Evolutionary conservation across 768 basidiomycete species (phyloP).

Genomic region (Hemileccinum rubropunctum): DNA sequence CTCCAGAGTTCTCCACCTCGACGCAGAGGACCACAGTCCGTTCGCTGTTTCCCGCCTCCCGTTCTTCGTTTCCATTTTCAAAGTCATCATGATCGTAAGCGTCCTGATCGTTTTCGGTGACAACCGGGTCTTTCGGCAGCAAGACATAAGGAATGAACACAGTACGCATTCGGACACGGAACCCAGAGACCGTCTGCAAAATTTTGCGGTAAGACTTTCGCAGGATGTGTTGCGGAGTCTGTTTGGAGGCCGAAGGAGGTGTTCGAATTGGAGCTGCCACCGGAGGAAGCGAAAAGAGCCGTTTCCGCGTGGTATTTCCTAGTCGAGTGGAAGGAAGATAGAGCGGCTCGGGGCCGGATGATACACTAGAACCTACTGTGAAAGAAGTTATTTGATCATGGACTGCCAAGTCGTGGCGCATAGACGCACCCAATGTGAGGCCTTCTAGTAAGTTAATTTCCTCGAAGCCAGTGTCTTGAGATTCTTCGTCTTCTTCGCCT

Average conservation of each 20-base stretch:
- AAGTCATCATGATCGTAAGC: constrained; percentile 30
- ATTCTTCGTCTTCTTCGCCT: constrained; percentile 34
- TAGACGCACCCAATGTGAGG: constrained; percentile 54
- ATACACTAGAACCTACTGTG: constrained; percentile 45
- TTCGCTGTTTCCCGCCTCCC: constrained; percentile 73
- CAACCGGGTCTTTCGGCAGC: constrained; percentile 41
- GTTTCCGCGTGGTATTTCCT: constrained; percentile 62
- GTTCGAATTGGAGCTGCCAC: constrained; percentile 41
- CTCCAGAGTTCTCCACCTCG: constrained; percentile 83
- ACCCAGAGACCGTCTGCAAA: constrained; percentile 74
- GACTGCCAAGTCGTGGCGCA: background rate
- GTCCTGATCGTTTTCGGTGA: constrained; percentile 31
- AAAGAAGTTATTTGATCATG: background rate
- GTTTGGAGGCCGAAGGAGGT: constrained; percentile 47
- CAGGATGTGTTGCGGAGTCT: constrained; percentile 60
- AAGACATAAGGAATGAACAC: constrained; percentile 87
- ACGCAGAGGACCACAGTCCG: constrained; percentile 87
- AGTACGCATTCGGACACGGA: constrained; percentile 91
- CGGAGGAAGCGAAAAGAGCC: constrained; percentile 61
- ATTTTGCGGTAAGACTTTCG: constrained; percentile 86
- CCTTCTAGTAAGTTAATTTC: constrained; percentile 71
- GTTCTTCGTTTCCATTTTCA: constrained; percentile 47
- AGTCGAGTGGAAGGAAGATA: constrained; percentile 69
- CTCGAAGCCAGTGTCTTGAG: constrained; percentile 49
- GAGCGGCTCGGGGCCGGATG: constrained; percentile 34